Evolutionary conservation across 148 eudicot genomes (phyloP), one percentile per base, ranked within the genome.

Genomic region (Spergularia bocconei): DNA sequence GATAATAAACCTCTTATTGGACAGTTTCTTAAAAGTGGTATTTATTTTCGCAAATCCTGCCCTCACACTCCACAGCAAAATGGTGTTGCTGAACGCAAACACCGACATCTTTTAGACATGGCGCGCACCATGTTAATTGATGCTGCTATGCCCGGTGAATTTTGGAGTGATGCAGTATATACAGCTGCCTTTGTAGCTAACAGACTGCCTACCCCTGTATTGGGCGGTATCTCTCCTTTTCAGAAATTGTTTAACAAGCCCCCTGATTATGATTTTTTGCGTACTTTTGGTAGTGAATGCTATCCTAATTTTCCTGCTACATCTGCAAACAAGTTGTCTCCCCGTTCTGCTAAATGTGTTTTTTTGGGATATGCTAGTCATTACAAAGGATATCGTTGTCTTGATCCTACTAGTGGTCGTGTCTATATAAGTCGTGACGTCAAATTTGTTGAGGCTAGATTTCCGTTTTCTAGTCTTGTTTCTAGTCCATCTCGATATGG

Each of bases 301-400:
- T 41, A 15, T 66, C 69, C 69, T 16, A 66, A 67, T 19, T 67
- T 67, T 67, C 55, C 70, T 6, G 55, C 70, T 17, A 67, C 6
- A 4, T 21, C 54, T 0, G 50, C 25, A 1, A 67, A 67, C 11
- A 67, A 67, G 13, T 47, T 44, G 8, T 67, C 70, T 44, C 70
- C 70, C 17, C 21, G 70, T 2, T 67, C 70, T 3, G 54, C 17
- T 44, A 10, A 53, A 1, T 67, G 70, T 47, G 29, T 67, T 2
- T 44, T 67, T 47, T 7, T 44, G 29, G 54, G 70, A 0, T 67
- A 67, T 19, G 70, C 70, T 17, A 19, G 20, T 44, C 70, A 67
- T 7, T 67, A 44, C 20, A 67, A 67, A 11, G 70, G 54, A 6
- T 67, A 67, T 47, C 15, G 70, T 0, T 67, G 53, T 47, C 29